A percentile compares a stretch with the other conserved stretches of the same genome.
phyloP scores from a whole-genome alignment of 345 rosid species.

The Eucalyptus caleyi region DNA sequence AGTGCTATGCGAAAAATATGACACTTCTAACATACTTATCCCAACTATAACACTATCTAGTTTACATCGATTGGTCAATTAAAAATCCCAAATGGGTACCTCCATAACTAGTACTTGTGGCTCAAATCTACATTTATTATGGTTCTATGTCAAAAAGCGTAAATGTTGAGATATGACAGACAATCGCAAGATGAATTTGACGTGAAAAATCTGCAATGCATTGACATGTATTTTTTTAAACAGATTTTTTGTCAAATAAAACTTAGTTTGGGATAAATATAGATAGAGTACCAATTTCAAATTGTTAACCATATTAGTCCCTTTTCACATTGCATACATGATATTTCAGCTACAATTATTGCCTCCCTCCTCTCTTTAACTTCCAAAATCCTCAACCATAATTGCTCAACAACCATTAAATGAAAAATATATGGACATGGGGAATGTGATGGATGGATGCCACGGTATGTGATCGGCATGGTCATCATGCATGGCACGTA shows the following conservation, averaged over 20 bases:
- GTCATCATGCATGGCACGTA: not conserved
- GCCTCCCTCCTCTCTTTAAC: not conserved
- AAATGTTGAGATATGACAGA: not conserved
- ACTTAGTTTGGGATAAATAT: not conserved
- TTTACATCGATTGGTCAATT: accelerated
- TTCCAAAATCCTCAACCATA: not conserved
- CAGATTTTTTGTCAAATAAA: accelerated
- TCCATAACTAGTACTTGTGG: not conserved
- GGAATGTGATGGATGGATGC: not conserved
- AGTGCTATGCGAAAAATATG: accelerated
- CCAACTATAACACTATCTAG: too few species aligned
- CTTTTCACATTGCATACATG: not conserved
- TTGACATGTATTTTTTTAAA: not conserved
- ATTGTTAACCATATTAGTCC: not conserved
- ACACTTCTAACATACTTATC: not conserved
- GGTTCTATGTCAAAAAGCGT: too few species aligned
- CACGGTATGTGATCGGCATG: not conserved
- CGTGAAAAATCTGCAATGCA: not conserved
- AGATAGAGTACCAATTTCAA: not conserved
- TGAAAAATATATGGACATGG: not conserved
- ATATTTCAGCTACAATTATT: not conserved
- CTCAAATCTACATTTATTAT: not conserved
- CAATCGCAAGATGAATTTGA: too few species aligned
- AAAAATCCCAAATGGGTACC: not conserved
- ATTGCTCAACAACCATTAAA: not conserved